Evolutionary conservation across 140 eudicot genomes (phyloP).

Genomic region (Senecio squalidus): DNA sequence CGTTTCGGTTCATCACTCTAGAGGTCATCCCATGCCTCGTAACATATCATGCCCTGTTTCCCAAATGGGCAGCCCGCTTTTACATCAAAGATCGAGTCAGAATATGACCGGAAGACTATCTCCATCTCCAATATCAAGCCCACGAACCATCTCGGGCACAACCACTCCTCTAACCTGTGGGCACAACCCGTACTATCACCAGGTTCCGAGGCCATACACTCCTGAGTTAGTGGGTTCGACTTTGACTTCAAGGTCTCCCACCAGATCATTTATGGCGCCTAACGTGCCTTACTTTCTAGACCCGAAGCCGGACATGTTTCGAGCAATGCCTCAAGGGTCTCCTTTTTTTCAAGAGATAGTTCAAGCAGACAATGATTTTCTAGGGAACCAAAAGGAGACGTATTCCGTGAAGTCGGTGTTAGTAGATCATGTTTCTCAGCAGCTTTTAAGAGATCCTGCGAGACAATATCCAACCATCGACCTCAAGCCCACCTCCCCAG

Average conservation of each 20-base stretch:
- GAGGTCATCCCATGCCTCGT: slow-evolving; percentile 36
- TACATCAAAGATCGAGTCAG: slow-evolving; percentile 39
- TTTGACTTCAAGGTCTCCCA: slow-evolving; percentile 41
- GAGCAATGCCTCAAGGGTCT: slow-evolving; percentile 50
- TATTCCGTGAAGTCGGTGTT: slow-evolving; percentile 32
- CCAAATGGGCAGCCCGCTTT: slow-evolving; percentile 49
- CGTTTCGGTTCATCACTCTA: slow-evolving; percentile 24
- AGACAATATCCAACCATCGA: slow-evolving; percentile 32
- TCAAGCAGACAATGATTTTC: slow-evolving; percentile 32
- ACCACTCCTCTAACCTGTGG: slow-evolving; percentile 55
- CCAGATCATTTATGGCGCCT: slow-evolving; percentile 29
- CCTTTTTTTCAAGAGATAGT: slow-evolving; percentile 37
- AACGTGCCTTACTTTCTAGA: slow-evolving; percentile 35
- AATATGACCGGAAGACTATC: slow-evolving; percentile 40
- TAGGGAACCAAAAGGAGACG: slow-evolving; percentile 34
- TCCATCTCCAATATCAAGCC: slow-evolving; percentile 64
- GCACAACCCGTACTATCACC: slow-evolving; percentile 32
- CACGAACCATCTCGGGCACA: slow-evolving; percentile 58
- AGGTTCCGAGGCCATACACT: slow-evolving; percentile 30
- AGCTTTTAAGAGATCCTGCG: slow-evolving; percentile 41
- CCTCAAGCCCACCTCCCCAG: slow-evolving; percentile 30
- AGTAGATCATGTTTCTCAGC: slow-evolving; percentile 52
- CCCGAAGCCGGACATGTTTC: slow-evolving; percentile 50
- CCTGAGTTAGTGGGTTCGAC: slow-evolving; percentile 35
- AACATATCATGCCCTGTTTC: slow-evolving; percentile 66